Conservation (phyloP, 1,284 basidiomycete species). For the Austroboletus niveus region DNA sequence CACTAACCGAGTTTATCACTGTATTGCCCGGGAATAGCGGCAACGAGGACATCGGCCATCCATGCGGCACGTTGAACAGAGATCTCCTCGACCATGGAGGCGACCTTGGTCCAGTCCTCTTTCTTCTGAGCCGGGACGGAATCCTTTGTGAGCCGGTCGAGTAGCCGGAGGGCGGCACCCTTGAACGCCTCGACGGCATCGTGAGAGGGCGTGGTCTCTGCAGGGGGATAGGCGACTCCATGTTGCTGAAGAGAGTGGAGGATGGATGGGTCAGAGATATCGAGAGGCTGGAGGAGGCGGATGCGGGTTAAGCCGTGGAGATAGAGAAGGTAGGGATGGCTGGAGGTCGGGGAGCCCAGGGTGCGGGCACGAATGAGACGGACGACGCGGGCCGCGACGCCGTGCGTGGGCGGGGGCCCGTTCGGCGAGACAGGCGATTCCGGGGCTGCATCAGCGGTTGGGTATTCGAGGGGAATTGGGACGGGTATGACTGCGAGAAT, state of each 20-base stretch:
- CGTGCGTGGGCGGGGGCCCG: slow-evolving; percentile 29
- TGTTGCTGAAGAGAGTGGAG: slow-evolving; percentile 38
- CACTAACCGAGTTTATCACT: slow-evolving; percentile 66
- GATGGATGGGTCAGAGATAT: slow-evolving; percentile 26
- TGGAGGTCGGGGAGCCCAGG: slow-evolving; percentile 31
- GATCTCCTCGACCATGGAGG: slow-evolving; percentile 63
- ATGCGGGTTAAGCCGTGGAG: slow-evolving; percentile 66
- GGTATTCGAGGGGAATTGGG: slow-evolving; percentile 15
- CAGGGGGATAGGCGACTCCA: slow-evolving; percentile 49
- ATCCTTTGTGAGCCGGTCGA: slow-evolving; percentile 66
- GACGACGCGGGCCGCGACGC: slow-evolving; percentile 56
- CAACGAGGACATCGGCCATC: slow-evolving; percentile 73
- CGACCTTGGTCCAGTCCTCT: slow-evolving; percentile 64
- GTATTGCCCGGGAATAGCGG: slow-evolving; percentile 61
- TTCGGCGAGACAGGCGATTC: neutral
- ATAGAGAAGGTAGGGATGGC: slow-evolving; percentile 58
- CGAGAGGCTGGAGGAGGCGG: slow-evolving; percentile 36
- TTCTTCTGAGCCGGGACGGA: slow-evolving; percentile 52
- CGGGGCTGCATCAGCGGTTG: slow-evolving; percentile 23
- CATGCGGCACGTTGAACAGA: slow-evolving; percentile 57
- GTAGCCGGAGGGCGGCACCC: slow-evolving; percentile 56
- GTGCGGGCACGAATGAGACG: slow-evolving; percentile 56
- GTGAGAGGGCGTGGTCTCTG: slow-evolving; percentile 44
- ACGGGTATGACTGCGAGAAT: slow-evolving; percentile 66
- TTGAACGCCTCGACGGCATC: slow-evolving; percentile 66